Base-by-base conservation (phyloP, 2,329 filamentous ascomycete species). In the Aspergillus alliaceus region DNA sequence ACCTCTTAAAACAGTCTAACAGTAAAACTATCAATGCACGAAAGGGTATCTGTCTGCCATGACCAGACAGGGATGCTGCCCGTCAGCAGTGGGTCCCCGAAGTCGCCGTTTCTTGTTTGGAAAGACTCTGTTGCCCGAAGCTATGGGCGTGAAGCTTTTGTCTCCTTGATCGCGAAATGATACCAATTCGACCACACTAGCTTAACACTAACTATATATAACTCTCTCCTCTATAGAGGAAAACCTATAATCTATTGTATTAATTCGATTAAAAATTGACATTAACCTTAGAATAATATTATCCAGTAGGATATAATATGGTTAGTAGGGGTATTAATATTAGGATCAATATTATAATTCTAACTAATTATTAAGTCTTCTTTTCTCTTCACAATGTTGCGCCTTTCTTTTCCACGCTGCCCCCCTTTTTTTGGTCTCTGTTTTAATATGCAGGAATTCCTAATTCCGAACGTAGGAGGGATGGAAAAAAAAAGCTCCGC, bases 1-100 rank as follows among this genome's bases (percentile, higher is more conserved):
- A 32, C 18, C 27, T 48, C 40, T 48, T 20, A 34, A 48, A 48
- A 48, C 18, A 32, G 44, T 32, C 44, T 48, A 48, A 48, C 11
- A 31, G 4, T 3, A n/a, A 29, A 11, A 46, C 25, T 48, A 55
- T 52, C 40, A 58, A 61, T 64, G 57, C 62, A 59, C 31, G 51
- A 34, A 55, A 57, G 53, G 54, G 9, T 29, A 63, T 63, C 59
- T 60, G 56, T 58, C 62, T 61, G 53, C 44, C 32, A 34, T 34
- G n/a, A 22, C 31, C 32, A n/a, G 35, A 15, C 25, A 37, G 20
- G 53, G 46, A 37, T 32, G 29, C 47, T 50, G 53, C 46, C 39
- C 44, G 53, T 48, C 44, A 32, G 6, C 20, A 11, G 47, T 44
- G 53, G 46, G 29, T 34, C 53, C 44, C 53, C 44, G 46, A 55